Evolutionary conservation across 768 basidiomycete species (phyloP).

Genomic region (Cystobasidium ongulense): DNA sequence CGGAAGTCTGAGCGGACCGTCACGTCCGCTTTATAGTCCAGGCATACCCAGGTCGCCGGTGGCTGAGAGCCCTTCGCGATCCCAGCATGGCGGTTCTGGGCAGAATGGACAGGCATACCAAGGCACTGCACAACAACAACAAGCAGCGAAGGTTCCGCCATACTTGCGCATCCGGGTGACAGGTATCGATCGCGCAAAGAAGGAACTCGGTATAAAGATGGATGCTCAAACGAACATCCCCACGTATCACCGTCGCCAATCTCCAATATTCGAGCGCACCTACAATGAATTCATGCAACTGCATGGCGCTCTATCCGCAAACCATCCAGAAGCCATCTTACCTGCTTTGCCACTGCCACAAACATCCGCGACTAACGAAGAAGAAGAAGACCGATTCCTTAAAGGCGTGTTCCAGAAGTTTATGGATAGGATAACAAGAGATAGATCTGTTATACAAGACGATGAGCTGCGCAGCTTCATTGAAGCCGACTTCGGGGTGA

Average conservation of each 20-base stretch:
- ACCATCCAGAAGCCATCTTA: slow-evolving; percentile 90
- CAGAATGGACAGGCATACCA: neutral
- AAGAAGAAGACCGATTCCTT: slow-evolving; percentile 94
- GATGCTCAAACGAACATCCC: slow-evolving; percentile 96
- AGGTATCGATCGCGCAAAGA: slow-evolving; percentile 83
- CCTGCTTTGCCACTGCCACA: slow-evolving; percentile 93
- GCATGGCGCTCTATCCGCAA: slow-evolving; percentile 77
- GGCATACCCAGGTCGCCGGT: slow-evolving; percentile 18
- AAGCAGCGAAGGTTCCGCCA: slow-evolving; percentile 46
- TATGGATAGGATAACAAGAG: slow-evolving; percentile 86
- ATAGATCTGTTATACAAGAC: slow-evolving; percentile 74
- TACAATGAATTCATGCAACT: slow-evolving; percentile 92
- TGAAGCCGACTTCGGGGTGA: slow-evolving; percentile 86
- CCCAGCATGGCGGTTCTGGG: neutral
- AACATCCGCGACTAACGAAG: slow-evolving; percentile 92
- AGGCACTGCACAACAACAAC: neutral
- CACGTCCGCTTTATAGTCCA: neutral
- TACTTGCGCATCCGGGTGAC: slow-evolving; percentile 84
- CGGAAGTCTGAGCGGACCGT: neutral
- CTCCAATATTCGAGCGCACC: slow-evolving; percentile 64
- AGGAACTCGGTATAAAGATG: slow-evolving; percentile 85
- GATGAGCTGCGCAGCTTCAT: slow-evolving; percentile 92
- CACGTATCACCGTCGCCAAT: slow-evolving; percentile 52
- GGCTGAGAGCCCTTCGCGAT: neutral
- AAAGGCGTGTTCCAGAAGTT: slow-evolving; percentile 91